Conservation (phyloP, 306 rosid genomes). For the Castanea sativa region DNA sequence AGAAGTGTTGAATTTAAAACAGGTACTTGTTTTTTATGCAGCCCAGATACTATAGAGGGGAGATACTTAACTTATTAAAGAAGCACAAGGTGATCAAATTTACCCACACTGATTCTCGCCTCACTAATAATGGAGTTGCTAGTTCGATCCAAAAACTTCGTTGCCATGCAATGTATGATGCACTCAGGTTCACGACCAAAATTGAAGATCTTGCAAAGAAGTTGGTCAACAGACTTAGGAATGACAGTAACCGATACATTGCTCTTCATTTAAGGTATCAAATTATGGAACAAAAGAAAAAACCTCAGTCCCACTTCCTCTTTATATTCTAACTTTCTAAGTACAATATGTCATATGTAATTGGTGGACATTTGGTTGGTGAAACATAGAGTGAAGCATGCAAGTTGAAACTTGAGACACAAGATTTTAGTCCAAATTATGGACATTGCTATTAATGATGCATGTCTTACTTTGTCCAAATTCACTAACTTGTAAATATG, state of each 20-base stretch:
- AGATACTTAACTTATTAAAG: conserved; percentile 34
- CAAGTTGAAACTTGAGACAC: too few relatives aligned
- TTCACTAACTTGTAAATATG: background rate
- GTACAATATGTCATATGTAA: too few relatives aligned
- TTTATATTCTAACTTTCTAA: too few relatives aligned
- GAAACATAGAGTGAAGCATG: too few relatives aligned
- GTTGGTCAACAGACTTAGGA: conserved; percentile 49
- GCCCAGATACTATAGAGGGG: conserved; percentile 51
- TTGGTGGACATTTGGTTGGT: too few relatives aligned
- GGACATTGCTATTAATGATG: background rate
- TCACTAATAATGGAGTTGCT: conserved; percentile 52
- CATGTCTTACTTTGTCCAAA: background rate
- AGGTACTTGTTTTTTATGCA: conserved; percentile 13
- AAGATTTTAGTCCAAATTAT: background rate
- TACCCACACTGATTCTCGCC: conserved; percentile 53
- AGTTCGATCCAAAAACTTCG: conserved; percentile 46
- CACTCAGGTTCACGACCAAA: conserved; percentile 36
- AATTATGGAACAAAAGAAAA: background rate
- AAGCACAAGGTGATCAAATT: conserved; percentile 53
- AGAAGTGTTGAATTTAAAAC: conserved; percentile 8
- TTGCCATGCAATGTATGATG: conserved; percentile 67
- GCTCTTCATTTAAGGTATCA: conserved; percentile 73
- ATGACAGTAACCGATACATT: conserved; percentile 31
- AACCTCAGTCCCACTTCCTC: too few relatives aligned
- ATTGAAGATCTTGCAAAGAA: conserved; percentile 58